Evolutionary conservation across 1,284 basidiomycete species (phyloP).

Genomic region (Rhodotorula sp.): DNA sequence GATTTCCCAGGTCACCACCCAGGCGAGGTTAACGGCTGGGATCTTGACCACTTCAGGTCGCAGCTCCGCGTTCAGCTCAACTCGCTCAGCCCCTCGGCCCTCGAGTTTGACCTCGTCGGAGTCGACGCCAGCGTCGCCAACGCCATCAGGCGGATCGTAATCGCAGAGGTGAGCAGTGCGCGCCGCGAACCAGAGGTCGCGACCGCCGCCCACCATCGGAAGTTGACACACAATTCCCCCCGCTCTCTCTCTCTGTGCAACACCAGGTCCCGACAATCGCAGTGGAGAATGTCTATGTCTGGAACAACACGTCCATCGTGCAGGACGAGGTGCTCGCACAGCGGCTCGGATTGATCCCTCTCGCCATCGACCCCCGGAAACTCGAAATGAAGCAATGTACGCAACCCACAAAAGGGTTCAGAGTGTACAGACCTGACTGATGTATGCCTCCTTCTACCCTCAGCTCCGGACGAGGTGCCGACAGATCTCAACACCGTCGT

Average conservation of each 20-base stretch:
- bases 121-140: constrained; percentile 97
- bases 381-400: constrained; percentile 52
- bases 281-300: constrained; percentile 91
- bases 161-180: constrained; percentile 72
- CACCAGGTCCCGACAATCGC: constrained; percentile 83
- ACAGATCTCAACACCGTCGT: constrained; percentile 92
- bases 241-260: too few species aligned
- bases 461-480: constrained; percentile 57
- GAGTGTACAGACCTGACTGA: neutral
- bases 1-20: constrained; percentile 86
- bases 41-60: constrained; percentile 71
- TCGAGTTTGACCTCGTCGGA: constrained; percentile 94
- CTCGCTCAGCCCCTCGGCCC: constrained; percentile 70
- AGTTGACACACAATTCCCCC: neutral
- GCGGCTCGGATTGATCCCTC: constrained; percentile 82
- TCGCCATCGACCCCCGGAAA: constrained; percentile 76
- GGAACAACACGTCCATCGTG: constrained; percentile 93
- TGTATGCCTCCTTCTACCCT: too few species aligned
- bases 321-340: constrained; percentile 93
- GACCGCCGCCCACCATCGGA: neutral
- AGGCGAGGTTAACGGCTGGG: constrained; percentile 79
- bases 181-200: neutral
- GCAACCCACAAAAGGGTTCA: constrained; percentile 10
- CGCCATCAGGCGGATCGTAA: constrained; percentile 83
- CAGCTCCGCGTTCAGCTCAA: constrained; percentile 70